Evolutionary conservation across 2,329 filamentous ascomycete species (phyloP).

Genomic region (Zopfia rhizophila): DNA sequence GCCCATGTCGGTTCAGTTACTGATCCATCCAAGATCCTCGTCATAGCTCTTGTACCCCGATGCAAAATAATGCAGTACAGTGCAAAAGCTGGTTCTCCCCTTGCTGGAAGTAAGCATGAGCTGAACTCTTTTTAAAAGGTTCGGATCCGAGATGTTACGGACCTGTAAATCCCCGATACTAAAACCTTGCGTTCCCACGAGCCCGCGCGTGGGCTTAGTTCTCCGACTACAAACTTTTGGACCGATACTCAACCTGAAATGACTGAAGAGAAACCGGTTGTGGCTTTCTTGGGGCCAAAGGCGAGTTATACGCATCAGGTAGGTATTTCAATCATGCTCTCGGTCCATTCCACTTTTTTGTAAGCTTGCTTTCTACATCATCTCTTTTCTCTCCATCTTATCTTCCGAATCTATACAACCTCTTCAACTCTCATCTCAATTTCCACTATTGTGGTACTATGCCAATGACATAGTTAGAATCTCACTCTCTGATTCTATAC

Average conservation of each 20-base stretch:
- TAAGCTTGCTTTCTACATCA: background rate
- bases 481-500: background rate
- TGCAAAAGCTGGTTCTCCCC: too few species aligned
- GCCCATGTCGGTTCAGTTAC: background rate
- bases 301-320: slow-evolving; percentile 79
- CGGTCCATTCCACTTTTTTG: background rate
- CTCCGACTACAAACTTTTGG: too few species aligned
- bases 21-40: background rate
- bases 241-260: too few species aligned
- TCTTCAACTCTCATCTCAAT: background rate
- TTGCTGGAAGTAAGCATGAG: too few species aligned
- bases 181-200: too few species aligned
- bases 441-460: too few species aligned
- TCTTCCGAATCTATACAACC: slow-evolving; percentile 22
- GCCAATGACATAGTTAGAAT: too few species aligned
- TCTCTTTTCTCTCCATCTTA: slow-evolving; percentile 20
- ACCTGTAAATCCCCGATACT: too few species aligned
- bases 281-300: slow-evolving; percentile 71
- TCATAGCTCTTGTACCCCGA: slow-evolving; percentile 5
- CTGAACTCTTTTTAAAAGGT: too few species aligned
- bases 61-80: slow-evolving; percentile 3
- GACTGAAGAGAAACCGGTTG: slow-evolving; percentile 32
- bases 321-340: slow-evolving; percentile 22
- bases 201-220: too few species aligned
- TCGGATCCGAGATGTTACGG: too few species aligned